phyloP scores from a whole-genome alignment of 495 filamentous ascomycete species.

The Choiromyces venosus region DNA sequence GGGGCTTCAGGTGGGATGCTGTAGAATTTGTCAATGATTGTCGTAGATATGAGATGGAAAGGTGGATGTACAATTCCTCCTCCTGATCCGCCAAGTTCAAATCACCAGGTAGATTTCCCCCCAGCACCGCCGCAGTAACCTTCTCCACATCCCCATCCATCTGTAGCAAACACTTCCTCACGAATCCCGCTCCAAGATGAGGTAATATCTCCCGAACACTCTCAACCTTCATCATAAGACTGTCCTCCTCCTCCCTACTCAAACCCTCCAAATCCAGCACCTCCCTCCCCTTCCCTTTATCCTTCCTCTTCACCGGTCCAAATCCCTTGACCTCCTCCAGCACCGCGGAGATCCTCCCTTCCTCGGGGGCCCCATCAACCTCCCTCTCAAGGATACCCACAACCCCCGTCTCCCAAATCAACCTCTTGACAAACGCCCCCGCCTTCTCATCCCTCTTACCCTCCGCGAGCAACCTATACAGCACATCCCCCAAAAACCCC shows the following conservation, averaged over 20 bases:
- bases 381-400: conserved; percentile 16
- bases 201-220: conserved; percentile 93
- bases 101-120: conserved; percentile 65
- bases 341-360: conserved; percentile 17
- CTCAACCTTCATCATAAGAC: conserved; percentile 74
- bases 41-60: conserved; percentile 1
- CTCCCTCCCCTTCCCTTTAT: conserved; percentile 65
- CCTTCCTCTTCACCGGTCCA: conserved; percentile 24
- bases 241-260: conserved; percentile 59
- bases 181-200: conserved; percentile 75
- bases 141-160: conserved; percentile 72
- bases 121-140: conserved; percentile 76
- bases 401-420: conserved; percentile 23
- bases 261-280: conserved; percentile 46
- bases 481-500: conserved; percentile 34
- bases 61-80: conserved; percentile 50
- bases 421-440: conserved; percentile 12
- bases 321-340: conserved; percentile 25
- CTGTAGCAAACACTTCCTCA: conserved; percentile 70
- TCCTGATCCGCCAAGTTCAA: conserved; percentile 50
- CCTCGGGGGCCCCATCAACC: conserved; percentile 19
- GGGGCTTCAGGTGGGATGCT: conserved; percentile 42
- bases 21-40: conserved; percentile 44
- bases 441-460: conserved; percentile 13
- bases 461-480: conserved; percentile 25